phyloP scores from a whole-genome alignment of 148 eudicot species.

The Spergularia bocconei region DNA sequence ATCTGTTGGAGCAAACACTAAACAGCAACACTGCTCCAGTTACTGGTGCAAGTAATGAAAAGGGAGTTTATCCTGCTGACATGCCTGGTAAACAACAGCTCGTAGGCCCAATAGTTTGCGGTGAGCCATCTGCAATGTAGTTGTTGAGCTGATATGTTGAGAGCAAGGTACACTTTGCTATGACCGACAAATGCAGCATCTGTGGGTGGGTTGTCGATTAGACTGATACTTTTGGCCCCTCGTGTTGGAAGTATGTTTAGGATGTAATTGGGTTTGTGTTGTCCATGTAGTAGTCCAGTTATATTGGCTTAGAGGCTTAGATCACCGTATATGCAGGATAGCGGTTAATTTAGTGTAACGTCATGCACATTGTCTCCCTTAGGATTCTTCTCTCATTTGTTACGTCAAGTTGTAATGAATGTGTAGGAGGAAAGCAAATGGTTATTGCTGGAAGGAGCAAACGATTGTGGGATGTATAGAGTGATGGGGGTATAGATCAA shows the following conservation, averaged over 20 bases:
- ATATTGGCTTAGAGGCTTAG: neutral
- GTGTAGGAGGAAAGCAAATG: conserved; percentile 3
- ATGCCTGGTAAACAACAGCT: conserved; percentile 36
- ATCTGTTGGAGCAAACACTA: conserved; percentile 60
- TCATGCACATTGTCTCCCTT: conserved; percentile 12
- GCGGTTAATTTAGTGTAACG: conserved; percentile 4
- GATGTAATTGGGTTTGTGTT: conserved; percentile 2
- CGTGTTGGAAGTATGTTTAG: neutral
- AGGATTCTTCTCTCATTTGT: conserved; percentile 10
- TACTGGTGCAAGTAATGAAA: conserved; percentile 34
- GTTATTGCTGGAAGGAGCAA: conserved; percentile 2
- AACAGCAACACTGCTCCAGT: conserved; percentile 38
- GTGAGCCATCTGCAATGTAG: conserved; percentile 36
- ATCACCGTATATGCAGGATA: neutral
- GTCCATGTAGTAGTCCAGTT: conserved; percentile 14
- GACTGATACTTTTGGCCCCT: neutral
- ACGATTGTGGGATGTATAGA: conserved; percentile 25
- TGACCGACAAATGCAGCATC: conserved; percentile 52
- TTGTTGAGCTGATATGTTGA: conserved; percentile 47
- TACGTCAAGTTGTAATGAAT: neutral
- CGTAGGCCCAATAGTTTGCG: conserved; percentile 42
- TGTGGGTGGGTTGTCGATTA: neutral
- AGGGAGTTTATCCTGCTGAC: conserved; percentile 37
- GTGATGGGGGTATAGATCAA: neutral
- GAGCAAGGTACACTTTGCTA: conserved; percentile 64